Percentiles rank a stretch among this genome's conserved stretches.
These are phyloP conservation scores for Capronia americana DNA, from an alignment of 2,329 filamentous ascomycete genomes.

Conservation along the genomic window DNA sequence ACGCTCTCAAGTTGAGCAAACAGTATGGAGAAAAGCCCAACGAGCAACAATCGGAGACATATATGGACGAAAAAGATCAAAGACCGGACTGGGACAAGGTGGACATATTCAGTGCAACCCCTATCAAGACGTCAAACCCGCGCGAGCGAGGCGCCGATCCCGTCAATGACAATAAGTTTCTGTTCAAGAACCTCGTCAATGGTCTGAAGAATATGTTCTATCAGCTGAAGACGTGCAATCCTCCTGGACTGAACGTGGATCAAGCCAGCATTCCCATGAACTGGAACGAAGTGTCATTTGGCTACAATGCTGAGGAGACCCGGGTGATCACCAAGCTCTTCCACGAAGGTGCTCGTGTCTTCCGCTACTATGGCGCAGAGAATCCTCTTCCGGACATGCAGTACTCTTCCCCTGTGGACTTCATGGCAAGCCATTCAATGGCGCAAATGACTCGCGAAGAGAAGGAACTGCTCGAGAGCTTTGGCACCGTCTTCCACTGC, in stretches of 20 bases:
- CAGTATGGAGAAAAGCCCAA: slow-evolving; percentile 70
- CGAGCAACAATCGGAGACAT: slow-evolving; percentile 74
- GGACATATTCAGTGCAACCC: slow-evolving; percentile 94
- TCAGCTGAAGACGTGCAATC: slow-evolving; percentile 89
- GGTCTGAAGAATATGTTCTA: slow-evolving; percentile 97
- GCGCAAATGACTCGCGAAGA: slow-evolving; percentile 93
- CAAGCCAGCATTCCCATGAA: slow-evolving; percentile 79
- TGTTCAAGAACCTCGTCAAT: slow-evolving; percentile 96
- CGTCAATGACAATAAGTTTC: slow-evolving; percentile 94
- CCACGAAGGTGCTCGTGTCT: slow-evolving; percentile 93
- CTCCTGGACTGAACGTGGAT: slow-evolving; percentile 71
- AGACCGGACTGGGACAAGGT: slow-evolving; percentile 96
- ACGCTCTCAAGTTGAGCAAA: slow-evolving; percentile 90
- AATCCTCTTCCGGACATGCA: slow-evolving; percentile 74
- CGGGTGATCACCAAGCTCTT: slow-evolving; percentile 96
- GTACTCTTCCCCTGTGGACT: slow-evolving; percentile 83
- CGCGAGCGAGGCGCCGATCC: slow-evolving; percentile 88
- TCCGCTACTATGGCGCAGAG: slow-evolving; percentile 94
- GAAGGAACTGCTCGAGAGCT: slow-evolving; percentile 95
- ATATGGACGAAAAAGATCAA: slow-evolving; percentile 79
- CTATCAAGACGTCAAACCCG: slow-evolving; percentile 92
- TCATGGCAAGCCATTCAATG: slow-evolving; percentile 94
- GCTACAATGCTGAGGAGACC: slow-evolving; percentile 96
- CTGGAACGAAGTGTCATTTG: slow-evolving; percentile 94
- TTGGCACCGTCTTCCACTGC: slow-evolving; percentile 97